phyloP scores from a whole-genome alignment of 495 filamentous ascomycete genomes.

The Umbilicaria muhlenbergii region DNA sequence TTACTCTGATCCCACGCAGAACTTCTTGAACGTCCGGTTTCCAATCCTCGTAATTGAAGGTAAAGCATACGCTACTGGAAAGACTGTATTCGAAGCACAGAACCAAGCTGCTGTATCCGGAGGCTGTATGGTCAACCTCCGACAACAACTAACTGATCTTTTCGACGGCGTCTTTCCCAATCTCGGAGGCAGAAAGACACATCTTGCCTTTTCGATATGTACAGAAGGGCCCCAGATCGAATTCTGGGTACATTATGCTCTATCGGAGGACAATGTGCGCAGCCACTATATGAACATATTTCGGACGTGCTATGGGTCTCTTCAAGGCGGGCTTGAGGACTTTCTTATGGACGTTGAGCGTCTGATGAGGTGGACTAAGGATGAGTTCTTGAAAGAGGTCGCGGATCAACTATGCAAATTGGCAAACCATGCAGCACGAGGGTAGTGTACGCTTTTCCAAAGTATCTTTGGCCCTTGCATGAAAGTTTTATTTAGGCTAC shows the following conservation, averaged over 20 bases:
- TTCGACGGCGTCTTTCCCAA: neutral
- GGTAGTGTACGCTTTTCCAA: too few species aligned
- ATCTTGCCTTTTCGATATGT: slow-evolving; percentile 15
- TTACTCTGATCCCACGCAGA: slow-evolving; percentile 3
- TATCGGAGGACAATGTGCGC: slow-evolving; percentile 5
- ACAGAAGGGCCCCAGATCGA: slow-evolving; percentile 14
- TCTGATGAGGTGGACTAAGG: too few species aligned
- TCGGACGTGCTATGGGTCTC: slow-evolving; percentile 1
- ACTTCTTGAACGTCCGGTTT: too few species aligned
- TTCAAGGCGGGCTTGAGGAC: neutral
- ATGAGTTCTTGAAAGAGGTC: too few species aligned
- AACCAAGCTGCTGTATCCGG: slow-evolving; percentile 17
- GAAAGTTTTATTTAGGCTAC: too few species aligned
- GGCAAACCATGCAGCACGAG: too few species aligned
- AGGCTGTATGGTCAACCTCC: slow-evolving; percentile 14
- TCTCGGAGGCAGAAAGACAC: slow-evolving; percentile 1
- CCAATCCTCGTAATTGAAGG: slow-evolving; percentile 10
- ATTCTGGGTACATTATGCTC: slow-evolving; percentile 14
- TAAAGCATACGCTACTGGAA: slow-evolving; percentile 11
- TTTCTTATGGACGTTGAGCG: too few species aligned
- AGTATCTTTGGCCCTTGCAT: too few species aligned
- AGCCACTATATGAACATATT: slow-evolving; percentile 13
- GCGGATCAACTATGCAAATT: too few species aligned
- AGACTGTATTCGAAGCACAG: slow-evolving; percentile 12
- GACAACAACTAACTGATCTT: slow-evolving; percentile 11